Base-by-base conservation (phyloP, 371 early-diverging fungal species). In the Apophysomyces trapeziformis region DNA sequence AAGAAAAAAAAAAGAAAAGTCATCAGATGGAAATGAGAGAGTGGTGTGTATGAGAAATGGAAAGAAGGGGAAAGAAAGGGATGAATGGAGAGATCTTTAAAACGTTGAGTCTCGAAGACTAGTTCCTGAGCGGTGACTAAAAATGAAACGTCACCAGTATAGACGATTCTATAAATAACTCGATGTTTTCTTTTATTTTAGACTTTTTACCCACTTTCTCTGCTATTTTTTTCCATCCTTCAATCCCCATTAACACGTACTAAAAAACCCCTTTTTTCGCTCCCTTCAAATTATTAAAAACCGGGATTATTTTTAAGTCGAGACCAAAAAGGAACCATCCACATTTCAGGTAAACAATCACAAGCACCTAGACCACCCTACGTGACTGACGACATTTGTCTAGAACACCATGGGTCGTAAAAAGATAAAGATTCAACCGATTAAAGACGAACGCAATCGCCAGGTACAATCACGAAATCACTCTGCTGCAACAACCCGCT, bases 351-450 rank as follows among this genome's bases (percentile, higher is more conserved):
- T 50, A 50, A 50, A 50, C 54, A 50, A 50, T 50, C 54, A 21
- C 54, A 21, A 26, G 54, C 16, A 16, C n/a, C 47, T 9, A 16
- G 9, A 50, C 54, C 21, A 26, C 32, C 32, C 32, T 26, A 21
- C 32, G 54, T 50, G 54, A 21, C 54, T 50, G 54, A 50, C 54
- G 35, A 9, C 9, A 9, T 50, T 50, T 7, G 9, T 50, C 9
- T 47, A 50, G 54, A 50, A 26, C 32, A 26, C 64, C 62, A 97
- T 97, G 97, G 98, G 98, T 60, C 87, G 99, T 39, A 96, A 94
- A 78, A 98, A 98, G 87, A 98, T 99, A 77, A 93, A 93, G 80
- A 96, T 99, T 83, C 90, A 93, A 77, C 90, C 89, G 67, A 98
- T 99, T 70, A 79, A 85, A 69, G 97, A 96, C 69, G 97, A 96